Conservation (phyloP, 1,139 yeast genomes). For the Blastobotrys elegans region DNA sequence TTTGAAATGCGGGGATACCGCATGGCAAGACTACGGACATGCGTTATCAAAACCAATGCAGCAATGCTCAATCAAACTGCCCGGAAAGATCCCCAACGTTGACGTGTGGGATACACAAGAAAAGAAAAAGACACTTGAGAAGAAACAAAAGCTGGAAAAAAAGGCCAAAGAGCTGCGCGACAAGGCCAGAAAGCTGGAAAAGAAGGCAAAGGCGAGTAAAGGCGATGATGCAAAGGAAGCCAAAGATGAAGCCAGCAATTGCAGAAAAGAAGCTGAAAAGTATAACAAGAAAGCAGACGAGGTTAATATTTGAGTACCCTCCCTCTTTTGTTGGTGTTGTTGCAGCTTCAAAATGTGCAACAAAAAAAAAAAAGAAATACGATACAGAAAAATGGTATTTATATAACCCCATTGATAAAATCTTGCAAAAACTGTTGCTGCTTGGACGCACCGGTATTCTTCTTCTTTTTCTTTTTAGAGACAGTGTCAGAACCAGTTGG, state of each 20-base stretch:
- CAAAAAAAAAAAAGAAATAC: too few species aligned
- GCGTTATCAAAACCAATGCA: slow-evolving; percentile 1
- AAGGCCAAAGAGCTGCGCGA: neutral
- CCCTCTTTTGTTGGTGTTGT: too few species aligned
- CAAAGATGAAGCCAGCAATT: neutral
- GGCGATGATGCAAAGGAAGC: neutral
- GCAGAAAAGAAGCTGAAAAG: neutral
- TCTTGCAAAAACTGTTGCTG: slow-evolving; percentile 8
- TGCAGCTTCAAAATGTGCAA: too few species aligned
- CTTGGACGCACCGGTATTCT: neutral
- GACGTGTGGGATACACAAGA: neutral
- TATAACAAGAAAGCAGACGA: neutral
- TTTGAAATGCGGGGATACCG: slow-evolving; percentile 1
- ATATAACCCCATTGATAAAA: slow-evolving; percentile 3
- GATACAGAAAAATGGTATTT: neutral
- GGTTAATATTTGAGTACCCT: neutral
- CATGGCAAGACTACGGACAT: slow-evolving; percentile 5
- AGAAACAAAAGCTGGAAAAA: neutral
- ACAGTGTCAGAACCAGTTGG: neutral
- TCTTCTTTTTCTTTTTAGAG: neutral
- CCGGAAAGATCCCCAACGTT: neutral
- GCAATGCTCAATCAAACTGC: neutral
- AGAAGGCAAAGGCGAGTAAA: neutral
- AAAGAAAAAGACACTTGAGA: neutral
- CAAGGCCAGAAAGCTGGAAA: neutral